phyloP scores from a whole-genome alignment of 768 basidiomycete species.

The Psilocybe sp. region DNA sequence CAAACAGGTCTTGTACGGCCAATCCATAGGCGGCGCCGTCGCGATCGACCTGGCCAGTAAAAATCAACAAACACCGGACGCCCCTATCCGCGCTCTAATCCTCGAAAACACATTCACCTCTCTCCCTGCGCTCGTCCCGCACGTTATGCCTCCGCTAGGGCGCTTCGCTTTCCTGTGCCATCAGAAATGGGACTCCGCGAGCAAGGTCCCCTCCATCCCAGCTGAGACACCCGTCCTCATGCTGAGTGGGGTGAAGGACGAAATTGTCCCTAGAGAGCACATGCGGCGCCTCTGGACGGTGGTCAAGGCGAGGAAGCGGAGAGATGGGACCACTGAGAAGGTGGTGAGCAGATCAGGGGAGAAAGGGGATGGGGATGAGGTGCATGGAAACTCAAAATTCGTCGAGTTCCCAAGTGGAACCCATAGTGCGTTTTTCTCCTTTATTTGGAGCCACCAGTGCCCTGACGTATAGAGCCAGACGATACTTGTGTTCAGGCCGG shows the following conservation, averaged over 20 bases:
- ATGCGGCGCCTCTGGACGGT: constrained; percentile 44
- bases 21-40: constrained; percentile 86
- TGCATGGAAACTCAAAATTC: too few relatives aligned
- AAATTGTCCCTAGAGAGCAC: constrained; percentile 59
- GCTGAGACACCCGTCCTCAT: constrained; percentile 64
- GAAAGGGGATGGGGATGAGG: too few relatives aligned
- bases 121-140: constrained; percentile 68
- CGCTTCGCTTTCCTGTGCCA: constrained; percentile 71
- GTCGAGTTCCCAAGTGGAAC: too few relatives aligned
- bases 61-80: constrained; percentile 53
- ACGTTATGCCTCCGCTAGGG: constrained; percentile 54
- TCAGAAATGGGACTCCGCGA: constrained; percentile 77
- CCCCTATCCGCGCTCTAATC: constrained; percentile 59
- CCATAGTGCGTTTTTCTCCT: too few relatives aligned
- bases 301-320: constrained; percentile 36
- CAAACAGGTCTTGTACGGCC: constrained; percentile 62
- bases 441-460: too few relatives aligned
- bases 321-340: too few relatives aligned
- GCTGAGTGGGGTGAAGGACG: constrained; percentile 61
- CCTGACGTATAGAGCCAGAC: too few relatives aligned
- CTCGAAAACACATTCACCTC: constrained; percentile 90
- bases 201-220: constrained; percentile 56
- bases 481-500: too few relatives aligned
- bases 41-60: constrained; percentile 76
- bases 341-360: too few relatives aligned